Conservation (phyloP, 2,329 filamentous ascomycete species). For the Knufia fluminis region DNA sequence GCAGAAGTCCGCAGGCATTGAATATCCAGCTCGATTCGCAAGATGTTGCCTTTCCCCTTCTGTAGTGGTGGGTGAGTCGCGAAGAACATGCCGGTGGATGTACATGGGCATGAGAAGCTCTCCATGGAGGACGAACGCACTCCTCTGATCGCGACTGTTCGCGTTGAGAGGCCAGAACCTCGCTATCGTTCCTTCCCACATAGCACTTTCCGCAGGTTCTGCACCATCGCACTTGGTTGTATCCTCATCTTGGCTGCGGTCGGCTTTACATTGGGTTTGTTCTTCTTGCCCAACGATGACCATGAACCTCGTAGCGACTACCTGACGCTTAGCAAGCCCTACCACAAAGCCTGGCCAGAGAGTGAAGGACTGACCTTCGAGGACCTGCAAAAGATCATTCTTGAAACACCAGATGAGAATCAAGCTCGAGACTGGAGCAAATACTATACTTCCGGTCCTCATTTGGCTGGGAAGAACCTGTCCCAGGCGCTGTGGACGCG, state of each 20-base stretch:
- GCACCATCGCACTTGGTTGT: conserved; percentile 31
- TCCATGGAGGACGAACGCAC: conserved; percentile 25
- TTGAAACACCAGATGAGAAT: conserved; percentile 44
- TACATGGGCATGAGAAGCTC: neutral
- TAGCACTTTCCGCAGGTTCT: conserved; percentile 33
- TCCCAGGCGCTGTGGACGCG: conserved; percentile 70
- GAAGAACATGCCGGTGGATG: neutral
- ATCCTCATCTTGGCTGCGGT: conserved; percentile 31
- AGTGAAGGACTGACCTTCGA: conserved; percentile 42
- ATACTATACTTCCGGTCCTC: conserved; percentile 68
- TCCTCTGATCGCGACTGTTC: conserved; percentile 33
- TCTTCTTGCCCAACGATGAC: conserved; percentile 26
- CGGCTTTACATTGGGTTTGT: conserved; percentile 34
- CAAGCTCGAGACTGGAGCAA: conserved; percentile 62
- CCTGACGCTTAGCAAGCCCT: conserved; percentile 16
- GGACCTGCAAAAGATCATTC: conserved; percentile 47
- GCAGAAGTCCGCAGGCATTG: no score
- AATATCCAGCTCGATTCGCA: no score
- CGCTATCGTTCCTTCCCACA: conserved; percentile 32
- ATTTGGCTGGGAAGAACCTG: conserved; percentile 68
- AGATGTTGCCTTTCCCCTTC: no score
- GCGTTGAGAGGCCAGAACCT: conserved; percentile 30
- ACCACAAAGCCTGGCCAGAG: conserved; percentile 35
- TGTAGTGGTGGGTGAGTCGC: no score
- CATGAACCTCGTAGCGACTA: conserved; percentile 4